phyloP scores from a whole-genome alignment of 495 filamentous ascomycete species.

The Podospora didyma region DNA sequence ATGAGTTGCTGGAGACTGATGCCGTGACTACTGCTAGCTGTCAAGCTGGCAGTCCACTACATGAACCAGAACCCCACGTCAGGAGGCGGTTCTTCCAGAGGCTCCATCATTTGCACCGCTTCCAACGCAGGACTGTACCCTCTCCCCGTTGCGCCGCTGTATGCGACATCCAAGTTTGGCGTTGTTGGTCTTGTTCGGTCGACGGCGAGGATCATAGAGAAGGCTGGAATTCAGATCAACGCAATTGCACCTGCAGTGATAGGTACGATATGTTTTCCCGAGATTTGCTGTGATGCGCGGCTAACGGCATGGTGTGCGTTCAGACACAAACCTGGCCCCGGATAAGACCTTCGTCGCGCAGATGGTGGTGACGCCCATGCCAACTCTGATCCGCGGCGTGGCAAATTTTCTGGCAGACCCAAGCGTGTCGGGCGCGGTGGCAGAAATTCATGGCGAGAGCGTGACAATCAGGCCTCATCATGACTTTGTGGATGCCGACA shows the following conservation, averaged over 20 bases:
- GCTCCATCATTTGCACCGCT: conserved; percentile 52
- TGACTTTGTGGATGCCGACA: conserved; percentile 50
- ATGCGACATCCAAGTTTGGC: conserved; percentile 48
- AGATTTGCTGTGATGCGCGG: background rate
- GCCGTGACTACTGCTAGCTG: too few species aligned
- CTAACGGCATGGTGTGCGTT: background rate
- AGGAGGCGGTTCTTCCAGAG: conserved; percentile 27
- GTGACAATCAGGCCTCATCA: conserved; percentile 47
- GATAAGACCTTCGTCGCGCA: conserved; percentile 40
- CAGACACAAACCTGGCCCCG: conserved; percentile 48
- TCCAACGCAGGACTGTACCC: conserved; percentile 55
- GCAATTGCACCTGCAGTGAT: conserved; percentile 51
- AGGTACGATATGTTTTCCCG: conserved; percentile 8
- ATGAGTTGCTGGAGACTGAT: too few species aligned
- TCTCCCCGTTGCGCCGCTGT: conserved; percentile 53
- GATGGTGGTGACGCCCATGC: conserved; percentile 53
- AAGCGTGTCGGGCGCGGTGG: conserved; percentile 41
- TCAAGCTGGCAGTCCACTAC: conserved; percentile 50
- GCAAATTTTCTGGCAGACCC: conserved; percentile 38
- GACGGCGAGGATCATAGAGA: conserved; percentile 33
- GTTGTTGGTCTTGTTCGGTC: conserved; percentile 51
- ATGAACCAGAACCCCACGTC: conserved; percentile 41
- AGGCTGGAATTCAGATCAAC: conserved; percentile 48
- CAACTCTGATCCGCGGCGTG: conserved; percentile 43
- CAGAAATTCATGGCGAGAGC: conserved; percentile 52